Conservation (phyloP, 2,329 filamentous ascomycete genomes). For the Chaetomium sp. region DNA sequence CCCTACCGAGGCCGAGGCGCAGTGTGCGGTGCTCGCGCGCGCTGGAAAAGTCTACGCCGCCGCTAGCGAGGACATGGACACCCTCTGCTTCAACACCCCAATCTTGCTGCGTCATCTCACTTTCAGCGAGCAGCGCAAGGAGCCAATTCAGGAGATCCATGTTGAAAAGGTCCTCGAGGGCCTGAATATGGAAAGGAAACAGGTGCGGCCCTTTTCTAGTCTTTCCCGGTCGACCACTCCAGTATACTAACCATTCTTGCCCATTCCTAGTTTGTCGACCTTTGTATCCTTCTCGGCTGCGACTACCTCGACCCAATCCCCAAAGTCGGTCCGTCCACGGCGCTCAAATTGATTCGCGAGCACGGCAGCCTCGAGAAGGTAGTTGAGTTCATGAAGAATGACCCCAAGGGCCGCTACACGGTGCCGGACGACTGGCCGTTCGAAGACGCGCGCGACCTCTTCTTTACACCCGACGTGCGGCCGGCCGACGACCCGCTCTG, state of each 20-base stretch:
- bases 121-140: slow-evolving; percentile 95
- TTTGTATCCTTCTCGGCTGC: slow-evolving; percentile 96
- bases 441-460: slow-evolving; percentile 85
- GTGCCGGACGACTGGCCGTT: slow-evolving; percentile 98
- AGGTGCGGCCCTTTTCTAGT: slow-evolving; percentile 53
- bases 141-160: slow-evolving; percentile 94
- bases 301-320: slow-evolving; percentile 97
- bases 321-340: slow-evolving; percentile 89
- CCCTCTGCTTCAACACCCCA: slow-evolving; percentile 89
- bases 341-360: slow-evolving; percentile 91
- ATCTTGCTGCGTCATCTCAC: slow-evolving; percentile 91
- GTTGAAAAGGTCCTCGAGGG: slow-evolving; percentile 85
- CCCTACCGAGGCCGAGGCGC: slow-evolving; percentile 94
- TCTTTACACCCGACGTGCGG: slow-evolving; percentile 88
- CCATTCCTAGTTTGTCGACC: slow-evolving; percentile 78
- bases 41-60: slow-evolving; percentile 96
- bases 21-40: slow-evolving; percentile 86
- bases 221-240: not conserved
- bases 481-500: slow-evolving; percentile 80
- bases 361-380: slow-evolving; percentile 86
- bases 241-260: slow-evolving; percentile 4
- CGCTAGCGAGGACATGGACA: slow-evolving; percentile 98
- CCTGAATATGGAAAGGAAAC: slow-evolving; percentile 80
- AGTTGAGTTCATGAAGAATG: slow-evolving; percentile 75
- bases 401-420: slow-evolving; percentile 75